Evolutionary conservation across 352 stramenopile species (phyloP).

Genomic region (Pythium biforme): DNA sequence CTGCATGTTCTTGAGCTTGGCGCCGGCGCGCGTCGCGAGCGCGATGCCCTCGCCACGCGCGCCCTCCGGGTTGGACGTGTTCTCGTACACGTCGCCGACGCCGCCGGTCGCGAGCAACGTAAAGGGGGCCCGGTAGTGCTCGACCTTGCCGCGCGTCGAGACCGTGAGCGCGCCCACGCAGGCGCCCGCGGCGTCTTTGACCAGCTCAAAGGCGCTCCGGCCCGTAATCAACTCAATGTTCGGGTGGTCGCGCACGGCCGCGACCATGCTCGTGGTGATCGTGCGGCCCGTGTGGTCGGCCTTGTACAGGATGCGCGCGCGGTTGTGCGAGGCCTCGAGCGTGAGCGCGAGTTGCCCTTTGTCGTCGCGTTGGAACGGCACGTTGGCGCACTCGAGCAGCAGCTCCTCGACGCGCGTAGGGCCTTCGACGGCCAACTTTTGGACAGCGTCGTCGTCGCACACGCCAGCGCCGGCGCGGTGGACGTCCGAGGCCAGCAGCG

Average conservation of each 20-base stretch:
- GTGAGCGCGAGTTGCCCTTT: constrained; percentile 72
- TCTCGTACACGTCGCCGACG: constrained; percentile 92
- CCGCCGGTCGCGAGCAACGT: constrained; percentile 92
- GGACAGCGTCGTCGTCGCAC: constrained; percentile 88
- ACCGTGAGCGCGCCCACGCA: constrained; percentile 82
- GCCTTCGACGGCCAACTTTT: constrained; percentile 91
- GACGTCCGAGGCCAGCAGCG: constrained; percentile 88
- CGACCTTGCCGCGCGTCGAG: constrained; percentile 45
- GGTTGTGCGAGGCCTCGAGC: constrained; percentile 92
- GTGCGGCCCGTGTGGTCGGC: constrained; percentile 91
- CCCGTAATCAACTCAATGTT: constrained; percentile 76
- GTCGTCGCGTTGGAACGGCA: constrained; percentile 86
- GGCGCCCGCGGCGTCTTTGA: constrained; percentile 50
- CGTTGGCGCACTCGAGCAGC: constrained; percentile 80
- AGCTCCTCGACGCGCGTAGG: constrained; percentile 89
- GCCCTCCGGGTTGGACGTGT: constrained; percentile 93
- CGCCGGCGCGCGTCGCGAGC: constrained; percentile 74
- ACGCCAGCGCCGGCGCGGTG: constrained; percentile 88
- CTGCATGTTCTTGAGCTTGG: constrained; percentile 90
- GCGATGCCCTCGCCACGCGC: constrained; percentile 72
- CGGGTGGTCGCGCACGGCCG: constrained; percentile 77
- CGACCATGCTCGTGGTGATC: constrained; percentile 91
- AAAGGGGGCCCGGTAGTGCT: constrained; percentile 74
- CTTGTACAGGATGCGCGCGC: constrained; percentile 93
- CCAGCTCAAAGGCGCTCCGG: constrained; percentile 73